Evolutionary conservation across 2,329 filamentous ascomycete species (phyloP), one percentile per base, ranked within the genome.

Genomic region (Aureobasidium sp.): DNA sequence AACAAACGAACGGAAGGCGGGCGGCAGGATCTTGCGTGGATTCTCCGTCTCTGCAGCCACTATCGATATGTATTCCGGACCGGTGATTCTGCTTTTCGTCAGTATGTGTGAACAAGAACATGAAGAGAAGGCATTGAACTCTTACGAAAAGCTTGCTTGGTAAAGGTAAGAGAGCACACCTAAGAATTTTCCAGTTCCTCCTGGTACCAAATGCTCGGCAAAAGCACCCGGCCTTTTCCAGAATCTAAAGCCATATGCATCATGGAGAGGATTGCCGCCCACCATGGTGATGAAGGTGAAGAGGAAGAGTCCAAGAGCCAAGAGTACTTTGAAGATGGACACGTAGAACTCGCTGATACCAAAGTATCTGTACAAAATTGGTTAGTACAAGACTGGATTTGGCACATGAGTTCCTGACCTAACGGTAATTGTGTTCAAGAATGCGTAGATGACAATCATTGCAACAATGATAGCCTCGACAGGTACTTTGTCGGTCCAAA

Each of bases 301-400:
- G 66, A 65, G 64, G 69, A 78, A 76, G 17, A 79, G 69, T 45
- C 75, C 73, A 58, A 78, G 66, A 67, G 79, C 78, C 63, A 79
- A 64, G 39, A 79, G 60, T 60, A 79, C 75, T 65, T 80, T 79
- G 66, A 75, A 75, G 42, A 74, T 75, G 2, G 82, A 81, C 3
- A 85, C 76, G 81, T 81, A 86, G 62, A 73, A 73, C 58, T 74
- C 72, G 39, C 68, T 72, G 63, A 78, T 76, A 24, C 77, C 78
- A 60, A 76, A 80, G 1, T 72, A 74, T 31, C 29, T 31, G 29
- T 31, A 31, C 9, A 9, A 9, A 31, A 9, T 31, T 31, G 29
- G 9, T 31, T 31, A 31, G 29, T 31, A 31, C 29, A 9, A 31
- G 29, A 9, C 7, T 11, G 8, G 9, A 9, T 9, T 11, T 31